Evolutionary conservation across 2,329 filamentous ascomycete species (phyloP).

Genomic region (Cytospora paraplurivora): DNA sequence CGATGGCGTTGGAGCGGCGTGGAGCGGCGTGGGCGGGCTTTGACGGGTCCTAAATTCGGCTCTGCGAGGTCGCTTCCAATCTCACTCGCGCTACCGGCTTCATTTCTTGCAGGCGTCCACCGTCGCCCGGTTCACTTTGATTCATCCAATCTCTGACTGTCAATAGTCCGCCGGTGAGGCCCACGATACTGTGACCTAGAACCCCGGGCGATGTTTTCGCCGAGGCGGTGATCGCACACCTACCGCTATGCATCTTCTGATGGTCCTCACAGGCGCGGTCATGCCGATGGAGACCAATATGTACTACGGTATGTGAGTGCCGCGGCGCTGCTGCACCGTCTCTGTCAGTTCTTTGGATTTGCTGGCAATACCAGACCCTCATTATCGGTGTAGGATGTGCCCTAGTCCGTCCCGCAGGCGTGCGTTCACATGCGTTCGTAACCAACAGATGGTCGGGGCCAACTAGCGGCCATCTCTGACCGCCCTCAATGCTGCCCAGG

Average conservation of each 20-base stretch:
- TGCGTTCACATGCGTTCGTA: background rate
- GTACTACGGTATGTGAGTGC: background rate
- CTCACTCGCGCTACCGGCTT: conserved; percentile 24
- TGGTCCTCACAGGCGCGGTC: conserved; percentile 17
- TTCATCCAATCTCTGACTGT: conserved; percentile 26
- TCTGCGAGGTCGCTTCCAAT: conserved; percentile 27
- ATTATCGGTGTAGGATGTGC: background rate
- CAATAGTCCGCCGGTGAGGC: conserved; percentile 21
- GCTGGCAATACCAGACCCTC: background rate
- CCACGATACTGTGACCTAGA: conserved; percentile 25
- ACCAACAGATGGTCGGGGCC: conserved; percentile 2
- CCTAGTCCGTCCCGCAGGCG: background rate
- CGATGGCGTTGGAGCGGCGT: conserved; percentile 16
- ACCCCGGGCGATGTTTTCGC: conserved; percentile 16
- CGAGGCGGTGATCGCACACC: conserved; percentile 22
- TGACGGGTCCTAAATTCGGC: conserved; percentile 22
- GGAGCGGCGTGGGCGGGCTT: conserved; percentile 21
- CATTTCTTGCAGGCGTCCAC: conserved; percentile 25
- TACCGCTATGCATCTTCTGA: conserved; percentile 17
- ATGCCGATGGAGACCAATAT: conserved; percentile 20
- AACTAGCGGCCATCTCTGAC: conserved; percentile 19
- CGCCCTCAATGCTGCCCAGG: conserved; percentile 8
- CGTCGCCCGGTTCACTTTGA: conserved; percentile 23
- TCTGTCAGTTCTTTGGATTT: background rate
- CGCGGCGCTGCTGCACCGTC: background rate